phyloP scores from a whole-genome alignment of 2,329 filamentous ascomycete species.

The Penicillium sp. region DNA sequence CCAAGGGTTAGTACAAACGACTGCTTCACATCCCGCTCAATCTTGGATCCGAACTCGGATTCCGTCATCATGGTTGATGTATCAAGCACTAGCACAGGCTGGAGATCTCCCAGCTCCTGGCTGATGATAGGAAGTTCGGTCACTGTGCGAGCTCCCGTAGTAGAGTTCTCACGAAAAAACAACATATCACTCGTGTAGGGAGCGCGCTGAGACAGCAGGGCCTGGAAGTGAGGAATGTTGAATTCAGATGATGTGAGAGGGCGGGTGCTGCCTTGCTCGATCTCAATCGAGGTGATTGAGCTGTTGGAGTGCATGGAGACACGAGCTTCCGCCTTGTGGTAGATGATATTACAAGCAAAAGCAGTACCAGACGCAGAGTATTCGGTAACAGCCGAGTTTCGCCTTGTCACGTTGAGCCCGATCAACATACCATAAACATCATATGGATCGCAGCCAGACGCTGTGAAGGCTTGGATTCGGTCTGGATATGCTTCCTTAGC shows the following conservation, averaged over 20 bases:
- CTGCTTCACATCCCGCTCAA: slow-evolving; percentile 29
- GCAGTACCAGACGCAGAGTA: slow-evolving; percentile 28
- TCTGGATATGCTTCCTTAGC: slow-evolving; percentile 10
- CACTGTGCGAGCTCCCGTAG: slow-evolving; percentile 25
- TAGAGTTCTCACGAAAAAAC: slow-evolving; percentile 30
- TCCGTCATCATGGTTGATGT: slow-evolving; percentile 29
- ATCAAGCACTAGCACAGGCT: slow-evolving; percentile 31
- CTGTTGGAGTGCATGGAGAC: slow-evolving; percentile 36
- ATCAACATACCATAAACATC: slow-evolving; percentile 36
- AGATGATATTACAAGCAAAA: slow-evolving; percentile 34
- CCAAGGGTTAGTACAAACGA: slow-evolving; percentile 32
- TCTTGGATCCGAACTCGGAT: slow-evolving; percentile 27
- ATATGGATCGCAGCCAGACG: slow-evolving; percentile 28
- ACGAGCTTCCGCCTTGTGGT: slow-evolving; percentile 28
- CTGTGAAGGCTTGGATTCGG: slow-evolving; percentile 22
- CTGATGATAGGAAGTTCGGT: slow-evolving; percentile 34
- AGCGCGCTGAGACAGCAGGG: slow-evolving; percentile 29
- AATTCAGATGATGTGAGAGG: slow-evolving; percentile 23
- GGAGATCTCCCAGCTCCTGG: slow-evolving; percentile 30
- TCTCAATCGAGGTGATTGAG: slow-evolving; percentile 28
- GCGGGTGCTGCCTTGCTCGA: slow-evolving; percentile 21
- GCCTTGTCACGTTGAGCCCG: slow-evolving; percentile 28
- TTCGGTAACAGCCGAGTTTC: slow-evolving; percentile 3
- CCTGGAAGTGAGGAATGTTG: slow-evolving; percentile 33
- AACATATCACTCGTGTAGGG: slow-evolving; percentile 36